Base-by-base conservation (phyloP, 148 eudicot species). In the Rhododendron molle region DNA sequence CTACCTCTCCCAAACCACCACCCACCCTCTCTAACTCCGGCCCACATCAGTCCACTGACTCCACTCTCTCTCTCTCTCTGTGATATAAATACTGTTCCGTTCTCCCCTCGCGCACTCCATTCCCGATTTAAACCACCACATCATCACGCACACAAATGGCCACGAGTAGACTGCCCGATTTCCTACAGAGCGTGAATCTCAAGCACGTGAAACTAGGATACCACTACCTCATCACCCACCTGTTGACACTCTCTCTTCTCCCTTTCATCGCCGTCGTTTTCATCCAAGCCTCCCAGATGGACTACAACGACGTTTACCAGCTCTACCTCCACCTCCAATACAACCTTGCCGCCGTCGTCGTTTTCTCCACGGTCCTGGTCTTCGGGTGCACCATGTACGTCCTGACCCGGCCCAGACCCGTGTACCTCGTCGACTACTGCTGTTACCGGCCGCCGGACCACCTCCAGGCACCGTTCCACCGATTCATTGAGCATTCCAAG, bases 201-300 rank as follows among this genome's bases (percentile, higher is more conserved):
- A 93, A 91, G 82, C 92, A 92, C 43, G 94, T 92, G 21, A 93
- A 92, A 50, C 84, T 92, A 1, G 95, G 95, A 4, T 93, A 92
- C 84, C 95, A 93, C 49, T 91, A 93, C 85, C 78, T 92, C 5
- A 89, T 93, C 38, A 85, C 93, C 38, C 81, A 93, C 82, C 84
- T 93, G 0, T 46, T 91, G 2, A 91, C 92, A 23, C 90, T 93
- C 34, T 86, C 89, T 54, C 78, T 92, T 32, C 52, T 91, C 87
- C 95, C 94, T 1, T 34, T 93, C 43, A 87, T 87, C 69, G 34
- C 91, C 10, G 49, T 86, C 50, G n/a, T 87, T 0, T 0, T 87
- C 10, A n/a, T 92, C 81, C 91, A 93, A 83, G 90, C 85, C 23
- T 92, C 93, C 0, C 95, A 90, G 58, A 90, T 90, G 93, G 80